Base-by-base conservation (phyloP, 768 basidiomycete species). In the Boletus insuetus region DNA sequence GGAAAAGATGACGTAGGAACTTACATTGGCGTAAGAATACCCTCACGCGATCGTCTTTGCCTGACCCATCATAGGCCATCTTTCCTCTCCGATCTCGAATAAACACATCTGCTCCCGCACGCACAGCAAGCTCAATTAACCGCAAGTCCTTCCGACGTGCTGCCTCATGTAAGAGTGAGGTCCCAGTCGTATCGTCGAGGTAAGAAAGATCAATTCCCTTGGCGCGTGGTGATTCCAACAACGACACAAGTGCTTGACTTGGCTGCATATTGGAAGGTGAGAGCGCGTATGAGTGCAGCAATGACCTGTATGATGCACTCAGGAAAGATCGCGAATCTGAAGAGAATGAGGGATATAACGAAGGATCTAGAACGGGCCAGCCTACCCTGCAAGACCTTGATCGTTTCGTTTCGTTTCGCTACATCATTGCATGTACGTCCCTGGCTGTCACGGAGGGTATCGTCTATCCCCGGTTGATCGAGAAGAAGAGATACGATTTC, bases 101-200 rank as follows among this genome's bases (percentile, higher is more conserved):
- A 64, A 95, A 95, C 5, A 95, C 88, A 65, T 95, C 93, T 0
- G 91, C 93, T 0, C 94, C 94, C 10, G 88, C 87, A 22, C 87
- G 82, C 2, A 94, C 83, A 0, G 85, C 87, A n/a, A 93, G 79
- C 64, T 96, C 91, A 26, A 96, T 82, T 19, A 96, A 73, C 5
- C 84, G 77, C 20, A 96, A 73, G 64, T 97, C 92, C 55, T 87
- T 86, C 16, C 93, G 79, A 35, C 82, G 76, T 0, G 91, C 90
- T 1, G 94, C 92, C 69, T 95, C 94, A 59, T 98, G 95, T 1
- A 98, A 76, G 6, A 97, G 71, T 0, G 90, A 84, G 3, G 81
- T 79, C 0, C 94, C 94, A 2, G 85, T 80, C n/a, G 79, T 77
- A 47, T 88, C 83, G 59, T 96, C 93, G 13, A 94, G 76, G 53